These are phyloP conservation scores for Neurospora terricola DNA, from an alignment of 495 filamentous ascomycete species.

Conservation along the genomic window DNA sequence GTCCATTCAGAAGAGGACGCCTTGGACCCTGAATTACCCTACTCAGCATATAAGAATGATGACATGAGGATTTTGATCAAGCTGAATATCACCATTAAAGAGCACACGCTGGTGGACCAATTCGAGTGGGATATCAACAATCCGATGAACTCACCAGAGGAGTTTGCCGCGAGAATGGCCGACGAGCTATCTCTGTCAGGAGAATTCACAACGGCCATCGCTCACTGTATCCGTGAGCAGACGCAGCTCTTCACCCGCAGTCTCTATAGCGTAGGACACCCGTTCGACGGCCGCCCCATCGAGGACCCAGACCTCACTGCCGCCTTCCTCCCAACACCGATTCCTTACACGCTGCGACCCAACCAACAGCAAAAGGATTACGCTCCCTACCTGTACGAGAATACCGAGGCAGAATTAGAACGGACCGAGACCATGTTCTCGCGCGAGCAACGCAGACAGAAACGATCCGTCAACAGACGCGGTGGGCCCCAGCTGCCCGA, in stretches of 20 bases:
- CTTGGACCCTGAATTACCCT: slow-evolving; percentile 81
- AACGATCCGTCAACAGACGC: slow-evolving; percentile 85
- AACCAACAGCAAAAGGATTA: slow-evolving; percentile 88
- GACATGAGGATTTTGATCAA: slow-evolving; percentile 96
- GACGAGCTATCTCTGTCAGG: slow-evolving; percentile 85
- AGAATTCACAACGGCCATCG: slow-evolving; percentile 95
- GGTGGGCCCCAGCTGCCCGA: slow-evolving; percentile 93
- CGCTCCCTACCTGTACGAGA: slow-evolving; percentile 83
- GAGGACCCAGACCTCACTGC: slow-evolving; percentile 81
- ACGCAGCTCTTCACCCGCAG: slow-evolving; percentile 87
- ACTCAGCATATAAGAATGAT: slow-evolving; percentile 92
- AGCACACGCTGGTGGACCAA: slow-evolving; percentile 88
- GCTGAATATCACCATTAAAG: slow-evolving; percentile 94
- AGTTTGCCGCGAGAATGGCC: slow-evolving; percentile 84
- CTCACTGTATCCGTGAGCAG: slow-evolving; percentile 93
- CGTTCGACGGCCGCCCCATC: slow-evolving; percentile 87
- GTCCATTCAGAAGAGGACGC: slow-evolving; percentile 82
- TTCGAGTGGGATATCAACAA: slow-evolving; percentile 99
- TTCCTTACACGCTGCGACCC: slow-evolving; percentile 74
- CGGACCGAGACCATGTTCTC: slow-evolving; percentile 85
- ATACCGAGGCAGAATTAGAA: slow-evolving; percentile 85
- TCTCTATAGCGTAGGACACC: slow-evolving; percentile 84
- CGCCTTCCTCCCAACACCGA: slow-evolving; percentile 77
- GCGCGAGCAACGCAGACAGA: slow-evolving; percentile 85
- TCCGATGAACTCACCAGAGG: slow-evolving; percentile 81